phyloP scores from a whole-genome alignment of 441 rosid genomes.

The Erysimum cheiri region DNA sequence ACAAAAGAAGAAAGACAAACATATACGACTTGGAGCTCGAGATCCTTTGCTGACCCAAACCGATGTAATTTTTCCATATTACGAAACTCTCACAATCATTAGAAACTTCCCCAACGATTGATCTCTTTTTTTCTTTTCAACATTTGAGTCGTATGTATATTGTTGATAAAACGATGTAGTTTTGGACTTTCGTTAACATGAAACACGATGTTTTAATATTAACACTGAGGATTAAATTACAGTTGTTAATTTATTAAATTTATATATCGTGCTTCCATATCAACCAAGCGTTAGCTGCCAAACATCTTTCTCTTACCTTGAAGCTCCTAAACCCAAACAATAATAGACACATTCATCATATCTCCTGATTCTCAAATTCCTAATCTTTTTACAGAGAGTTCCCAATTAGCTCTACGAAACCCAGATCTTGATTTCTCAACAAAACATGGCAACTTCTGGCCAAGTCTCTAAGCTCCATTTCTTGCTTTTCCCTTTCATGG shows the following conservation, averaged over 20 bases:
- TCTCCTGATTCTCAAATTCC: slow-evolving; percentile 1
- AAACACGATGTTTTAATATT: no score
- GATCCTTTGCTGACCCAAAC: no score
- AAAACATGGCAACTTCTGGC: slow-evolving; percentile 24
- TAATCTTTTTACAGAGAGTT: neutral
- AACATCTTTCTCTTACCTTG: neutral
- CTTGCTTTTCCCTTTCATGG: slow-evolving; percentile 51
- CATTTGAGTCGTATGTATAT: neutral
- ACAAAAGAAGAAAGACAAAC: neutral
- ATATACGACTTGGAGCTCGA: neutral
- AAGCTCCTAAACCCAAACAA: neutral
- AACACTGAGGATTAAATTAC: neutral
- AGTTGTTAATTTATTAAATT: neutral
- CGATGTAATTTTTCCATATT: no score
- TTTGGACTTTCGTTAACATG: neutral
- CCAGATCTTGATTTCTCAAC: slow-evolving; percentile 31
- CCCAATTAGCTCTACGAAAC: neutral
- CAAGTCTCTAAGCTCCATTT: slow-evolving; percentile 43
- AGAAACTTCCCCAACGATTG: neutral
- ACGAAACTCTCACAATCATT: no score
- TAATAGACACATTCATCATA: slow-evolving; percentile 7
- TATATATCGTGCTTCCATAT: slow-evolving; percentile 9
- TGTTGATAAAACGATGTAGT: neutral
- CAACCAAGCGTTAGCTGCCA: slow-evolving; percentile 12
- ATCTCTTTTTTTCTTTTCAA: neutral